These are phyloP conservation scores for Fulvia fulva DNA, from an alignment of 2,329 filamentous ascomycete genomes.

Conservation along the genomic window DNA sequence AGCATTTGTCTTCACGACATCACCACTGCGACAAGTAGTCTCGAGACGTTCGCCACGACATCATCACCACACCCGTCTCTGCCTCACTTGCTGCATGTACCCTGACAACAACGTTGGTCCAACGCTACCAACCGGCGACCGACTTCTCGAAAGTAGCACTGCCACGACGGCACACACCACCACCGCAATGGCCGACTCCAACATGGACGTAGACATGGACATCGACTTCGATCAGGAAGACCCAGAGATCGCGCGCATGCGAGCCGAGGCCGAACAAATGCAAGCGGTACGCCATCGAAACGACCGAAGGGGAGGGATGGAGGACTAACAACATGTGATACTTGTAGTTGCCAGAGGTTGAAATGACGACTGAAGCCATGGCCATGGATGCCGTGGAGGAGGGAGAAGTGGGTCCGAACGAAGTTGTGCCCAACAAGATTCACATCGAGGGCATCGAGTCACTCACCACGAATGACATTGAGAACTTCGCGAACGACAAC, in stretches of 20 bases:
- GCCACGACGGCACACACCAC: not conserved
- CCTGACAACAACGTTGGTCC: not conserved
- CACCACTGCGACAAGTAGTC: not conserved
- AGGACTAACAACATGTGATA: constrained; percentile 1
- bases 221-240: constrained; percentile 33
- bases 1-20: not conserved
- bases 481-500: constrained; percentile 62
- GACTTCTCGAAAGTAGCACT: not conserved
- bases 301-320: not conserved
- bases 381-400: constrained; percentile 30
- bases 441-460: constrained; percentile 80
- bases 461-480: constrained; percentile 75
- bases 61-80: not conserved
- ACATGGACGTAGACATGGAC: constrained; percentile 34
- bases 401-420: constrained; percentile 30
- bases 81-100: not conserved
- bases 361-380: constrained; percentile 28
- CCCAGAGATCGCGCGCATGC: constrained; percentile 31
- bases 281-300: constrained; percentile 20
- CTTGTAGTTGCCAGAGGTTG: constrained; percentile 22
- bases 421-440: constrained; percentile 59
- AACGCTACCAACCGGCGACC: not conserved
- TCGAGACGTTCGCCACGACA: too few species aligned
- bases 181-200: constrained; percentile 13
- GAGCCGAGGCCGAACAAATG: constrained; percentile 29